Evolutionary conservation across 2,329 filamentous ascomycete genomes (phyloP).

Genomic region (Septoria petroselini): DNA sequence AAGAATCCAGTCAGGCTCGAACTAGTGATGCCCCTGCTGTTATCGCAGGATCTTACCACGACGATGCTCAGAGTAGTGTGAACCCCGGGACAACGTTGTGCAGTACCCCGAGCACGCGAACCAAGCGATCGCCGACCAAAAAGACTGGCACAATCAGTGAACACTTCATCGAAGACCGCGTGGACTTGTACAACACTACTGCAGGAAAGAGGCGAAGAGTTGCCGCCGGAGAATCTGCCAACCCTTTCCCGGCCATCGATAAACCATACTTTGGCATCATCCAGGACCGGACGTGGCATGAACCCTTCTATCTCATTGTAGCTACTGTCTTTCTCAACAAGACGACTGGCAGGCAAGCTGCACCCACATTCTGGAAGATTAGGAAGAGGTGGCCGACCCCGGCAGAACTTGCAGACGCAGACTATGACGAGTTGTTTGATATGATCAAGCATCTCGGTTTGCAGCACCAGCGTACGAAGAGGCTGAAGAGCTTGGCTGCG

Average conservation of each 20-base stretch:
- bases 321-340: conserved; percentile 83
- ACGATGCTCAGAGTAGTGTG: no score
- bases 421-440: conserved; percentile 54
- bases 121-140: conserved; percentile 3
- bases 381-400: conserved; percentile 67
- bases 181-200: conserved; percentile 33
- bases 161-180: conserved; percentile 33
- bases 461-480: conserved; percentile 62
- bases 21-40: no score
- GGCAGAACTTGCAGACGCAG: conserved; percentile 57
- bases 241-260: conserved; percentile 64
- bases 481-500: conserved; percentile 67
- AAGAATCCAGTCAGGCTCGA: no score
- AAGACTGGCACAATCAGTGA: conserved; percentile 30
- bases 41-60: no score
- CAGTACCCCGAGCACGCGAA: not conserved
- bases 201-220: conserved; percentile 27
- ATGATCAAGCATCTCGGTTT: conserved; percentile 71
- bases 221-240: conserved; percentile 43
- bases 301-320: conserved; percentile 77
- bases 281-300: conserved; percentile 71
- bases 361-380: conserved; percentile 70
- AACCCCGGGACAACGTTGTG: not conserved
- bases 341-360: conserved; percentile 69
- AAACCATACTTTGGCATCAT: conserved; percentile 69